Evolutionary conservation across 148 eudicot species (phyloP).

Genomic region (Chenopodium album): DNA sequence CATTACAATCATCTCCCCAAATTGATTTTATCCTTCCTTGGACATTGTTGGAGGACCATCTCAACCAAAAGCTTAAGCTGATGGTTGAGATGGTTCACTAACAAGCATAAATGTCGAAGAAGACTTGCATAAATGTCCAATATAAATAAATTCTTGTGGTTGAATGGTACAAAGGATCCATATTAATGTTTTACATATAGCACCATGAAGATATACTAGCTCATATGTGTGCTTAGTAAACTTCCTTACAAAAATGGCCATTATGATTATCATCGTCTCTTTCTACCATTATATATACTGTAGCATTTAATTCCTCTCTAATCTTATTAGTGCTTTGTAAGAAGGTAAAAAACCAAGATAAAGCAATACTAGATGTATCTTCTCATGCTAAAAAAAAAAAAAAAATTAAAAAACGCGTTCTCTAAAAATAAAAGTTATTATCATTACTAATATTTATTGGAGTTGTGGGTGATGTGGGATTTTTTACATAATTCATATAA

Average conservation of each 20-base stretch:
- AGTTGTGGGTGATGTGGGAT: not conserved
- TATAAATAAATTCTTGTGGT: constrained; percentile 32
- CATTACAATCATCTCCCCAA: too few relatives aligned
- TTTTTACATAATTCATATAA: constrained; percentile 28
- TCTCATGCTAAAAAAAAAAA: constrained; percentile 27
- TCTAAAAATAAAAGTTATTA: constrained; percentile 17
- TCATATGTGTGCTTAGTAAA: constrained; percentile 27
- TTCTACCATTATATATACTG: not conserved
- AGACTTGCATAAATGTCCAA: constrained; percentile 16
- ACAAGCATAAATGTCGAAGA: too few relatives aligned
- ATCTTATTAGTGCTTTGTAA: constrained; percentile 27
- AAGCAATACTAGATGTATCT: constrained; percentile 27
- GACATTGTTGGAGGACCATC: too few relatives aligned
- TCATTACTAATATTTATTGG: not conserved
- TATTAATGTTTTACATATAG: constrained; percentile 44
- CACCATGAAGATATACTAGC: constrained; percentile 43
- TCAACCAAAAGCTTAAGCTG: too few relatives aligned
- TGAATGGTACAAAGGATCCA: constrained; percentile 40
- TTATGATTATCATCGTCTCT: not conserved
- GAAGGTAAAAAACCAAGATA: constrained; percentile 46
- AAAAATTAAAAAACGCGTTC: constrained; percentile 3
- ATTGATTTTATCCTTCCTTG: too few relatives aligned
- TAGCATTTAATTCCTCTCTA: constrained; percentile 25
- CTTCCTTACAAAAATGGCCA: not conserved
- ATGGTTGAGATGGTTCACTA: too few relatives aligned